Evolutionary conservation across 2,329 filamentous ascomycete genomes (phyloP), one percentile per base, ranked within the genome.

Genomic region (Hymenoscyphus linearis): DNA sequence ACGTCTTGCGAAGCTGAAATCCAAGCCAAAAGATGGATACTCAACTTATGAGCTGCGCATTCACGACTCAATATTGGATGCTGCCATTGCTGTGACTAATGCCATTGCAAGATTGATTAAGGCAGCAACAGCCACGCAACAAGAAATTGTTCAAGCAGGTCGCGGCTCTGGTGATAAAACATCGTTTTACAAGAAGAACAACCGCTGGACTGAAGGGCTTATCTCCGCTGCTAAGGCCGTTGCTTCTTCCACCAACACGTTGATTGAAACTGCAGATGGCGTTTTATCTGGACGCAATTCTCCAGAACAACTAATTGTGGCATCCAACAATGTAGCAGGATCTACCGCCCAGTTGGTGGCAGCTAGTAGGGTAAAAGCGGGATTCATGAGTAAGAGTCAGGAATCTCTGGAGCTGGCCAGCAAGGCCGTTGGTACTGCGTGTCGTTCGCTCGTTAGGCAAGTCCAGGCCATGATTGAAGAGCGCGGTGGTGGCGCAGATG

Each of bases 141-240:
- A 96, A 74, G 95, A 99, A 78, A 99, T 99, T 72, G 95, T 99
- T 52, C 88, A 92, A 66, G 91, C 96, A 65, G 95, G 95, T 7
- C 88, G 90, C 22, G 95, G 95, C 37, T 89, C 88, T 27, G 91
- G 90, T 57, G 96, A 91, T 52, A 85, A 88, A 61, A 96, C 93
- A 1, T 92, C 93, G 26, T 99, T 99, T 76, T 99, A 99, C 86
- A 98, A 98, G 84, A 98, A 98, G 81, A 97, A 99, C 83, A 99
- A 98, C 78, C 86, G 95, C 58, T 99, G 95, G 95, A 99, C 95
- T 0, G 95, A 99, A 73, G 95, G 95, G 55, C 85, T 99, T 63
- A 97, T 99, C 73, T 96, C 91, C 40, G 95, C 95, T 0, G 93
- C 95, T 66, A 99, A 99, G 78, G 95, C 95, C 0, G 95, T 99